Base-by-base conservation (phyloP, 768 basidiomycete genomes). In the Phlebiopsis flavidoalba region DNA sequence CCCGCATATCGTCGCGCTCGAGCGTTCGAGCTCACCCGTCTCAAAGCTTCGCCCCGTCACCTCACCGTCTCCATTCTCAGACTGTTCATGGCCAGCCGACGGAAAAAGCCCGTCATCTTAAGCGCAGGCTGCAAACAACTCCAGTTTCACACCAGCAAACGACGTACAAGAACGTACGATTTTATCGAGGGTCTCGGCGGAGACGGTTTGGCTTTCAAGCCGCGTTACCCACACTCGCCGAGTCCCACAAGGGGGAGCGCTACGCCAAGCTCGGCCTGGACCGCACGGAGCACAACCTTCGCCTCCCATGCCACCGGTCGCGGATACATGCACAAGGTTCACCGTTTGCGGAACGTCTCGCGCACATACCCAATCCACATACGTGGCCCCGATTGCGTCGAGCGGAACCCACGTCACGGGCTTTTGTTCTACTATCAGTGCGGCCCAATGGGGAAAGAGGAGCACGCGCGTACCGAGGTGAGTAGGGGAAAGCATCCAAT, bases 301-400 rank as follows among this genome's bases (percentile, higher is more conserved):
- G 78, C 2, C 21, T 57, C 57, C 65, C 65, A 66, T 19, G 49
- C 17, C 12, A 48, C 52, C 0, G 63, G 62, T n/a, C 58, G 57
- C 7, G 65, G 65, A 52, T 66, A 63, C 12, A 62, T 66, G 65
- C 12, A 62, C 60, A 17, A 64, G 54, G 56, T 66, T 66, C 46
- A 64, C 47, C 7, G 64, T 19, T 19, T 55, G 45, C 1, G 65
- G 65, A 3, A 54, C 19, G 22, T 26, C 43, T 19, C 48, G 8
- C 19, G 37, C 31, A 4, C 8, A 19, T 3, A 63, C n/a, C 47
- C 59, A 33, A 24, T 63, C 61, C 15, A 63, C 24, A 22, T 57
- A 53, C 36, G 31, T n/a, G n/a, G 19, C 21, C 12, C 52, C 51
- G 14, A 58, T 56, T 5, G 57, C 49, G 31, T 51, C 53, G 19